Conservation (phyloP, 345 rosid species). For the Moringa oleifera region DNA sequence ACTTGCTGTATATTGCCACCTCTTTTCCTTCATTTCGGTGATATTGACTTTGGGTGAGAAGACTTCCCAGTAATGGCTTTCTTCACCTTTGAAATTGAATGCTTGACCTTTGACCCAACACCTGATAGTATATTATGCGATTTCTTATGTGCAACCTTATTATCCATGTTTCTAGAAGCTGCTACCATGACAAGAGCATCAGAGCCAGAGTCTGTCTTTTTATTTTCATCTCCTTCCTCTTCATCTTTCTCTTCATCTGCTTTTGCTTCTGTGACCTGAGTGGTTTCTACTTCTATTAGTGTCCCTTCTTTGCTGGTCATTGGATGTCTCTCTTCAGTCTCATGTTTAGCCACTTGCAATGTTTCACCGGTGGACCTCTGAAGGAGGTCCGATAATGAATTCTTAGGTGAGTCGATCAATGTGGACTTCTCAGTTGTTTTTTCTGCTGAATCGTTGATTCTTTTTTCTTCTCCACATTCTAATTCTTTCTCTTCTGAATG, state of each 20-base stretch:
- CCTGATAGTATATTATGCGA: constrained; percentile 73
- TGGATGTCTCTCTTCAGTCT: constrained; percentile 23
- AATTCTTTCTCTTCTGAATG: constrained; percentile 17
- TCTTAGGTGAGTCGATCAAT: constrained; percentile 26
- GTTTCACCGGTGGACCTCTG: constrained; percentile 29
- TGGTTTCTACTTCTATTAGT: constrained; percentile 19
- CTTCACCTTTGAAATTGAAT: constrained; percentile 86
- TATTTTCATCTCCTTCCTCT: constrained; percentile 39
- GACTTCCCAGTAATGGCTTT: constrained; percentile 84
- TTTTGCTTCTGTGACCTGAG: constrained; percentile 30
- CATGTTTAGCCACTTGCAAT: constrained; percentile 10
- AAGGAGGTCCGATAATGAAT: constrained; percentile 43
- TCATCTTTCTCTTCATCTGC: constrained; percentile 45
- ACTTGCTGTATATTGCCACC: background rate
- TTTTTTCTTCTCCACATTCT: constrained; percentile 20
- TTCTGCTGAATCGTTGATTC: constrained; percentile 4
- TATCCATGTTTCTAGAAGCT: constrained; percentile 42
- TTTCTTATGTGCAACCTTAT: constrained; percentile 56
- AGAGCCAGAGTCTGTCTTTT: constrained; percentile 43
- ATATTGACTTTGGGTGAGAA: constrained; percentile 51
- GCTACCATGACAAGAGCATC: constrained; percentile 64
- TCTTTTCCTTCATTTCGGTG: constrained; percentile 32
- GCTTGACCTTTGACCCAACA: constrained; percentile 83
- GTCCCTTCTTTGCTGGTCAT: constrained; percentile 17
- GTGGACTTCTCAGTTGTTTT: constrained; percentile 20